These are phyloP conservation scores for Paracorniculantispora psalliotae DNA, from an alignment of 2,329 filamentous ascomycete species.

Conservation along the genomic window DNA sequence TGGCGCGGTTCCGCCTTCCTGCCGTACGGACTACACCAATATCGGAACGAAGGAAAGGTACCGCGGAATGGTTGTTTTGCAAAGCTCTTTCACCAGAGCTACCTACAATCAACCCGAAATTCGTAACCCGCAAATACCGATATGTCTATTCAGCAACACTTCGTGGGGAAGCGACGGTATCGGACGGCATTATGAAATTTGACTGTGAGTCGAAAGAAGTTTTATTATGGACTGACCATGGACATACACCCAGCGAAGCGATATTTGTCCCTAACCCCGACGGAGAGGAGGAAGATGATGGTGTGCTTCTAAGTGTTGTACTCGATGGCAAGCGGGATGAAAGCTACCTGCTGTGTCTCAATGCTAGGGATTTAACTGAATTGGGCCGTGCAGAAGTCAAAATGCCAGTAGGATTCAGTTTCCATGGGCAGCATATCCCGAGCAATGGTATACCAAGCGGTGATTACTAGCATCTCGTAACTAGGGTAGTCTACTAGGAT, in stretches of 20 bases:
- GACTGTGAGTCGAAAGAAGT: constrained; percentile 45
- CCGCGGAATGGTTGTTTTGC: too few relatives aligned
- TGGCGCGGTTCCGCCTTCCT: too few relatives aligned
- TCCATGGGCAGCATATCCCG: constrained; percentile 45
- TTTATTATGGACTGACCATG: constrained; percentile 45
- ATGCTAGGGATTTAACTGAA: constrained; percentile 53
- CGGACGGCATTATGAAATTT: constrained; percentile 53
- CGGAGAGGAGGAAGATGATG: constrained; percentile 47
- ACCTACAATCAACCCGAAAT: constrained; percentile 54
- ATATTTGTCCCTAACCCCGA: constrained; percentile 47
- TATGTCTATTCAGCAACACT: constrained; percentile 51
- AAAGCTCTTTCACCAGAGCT: constrained; percentile 55
- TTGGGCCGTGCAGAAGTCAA: constrained; percentile 52
- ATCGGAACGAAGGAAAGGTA: too few relatives aligned
- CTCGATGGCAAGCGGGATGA: constrained; percentile 47
- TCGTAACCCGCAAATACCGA: constrained; percentile 42
- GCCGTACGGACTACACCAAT: too few relatives aligned
- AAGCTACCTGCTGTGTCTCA: constrained; percentile 58
- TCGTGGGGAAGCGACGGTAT: constrained; percentile 45
- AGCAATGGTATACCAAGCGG: too few relatives aligned
- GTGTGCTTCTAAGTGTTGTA: constrained; percentile 51
- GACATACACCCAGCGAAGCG: constrained; percentile 58
- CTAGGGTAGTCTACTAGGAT: too few relatives aligned
- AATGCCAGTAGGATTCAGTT: constrained; percentile 51
- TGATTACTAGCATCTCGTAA: too few relatives aligned